These are phyloP conservation scores for Strigomonas oncopelti DNA, from an alignment of 208 protist species.

Conservation along the genomic window DNA sequence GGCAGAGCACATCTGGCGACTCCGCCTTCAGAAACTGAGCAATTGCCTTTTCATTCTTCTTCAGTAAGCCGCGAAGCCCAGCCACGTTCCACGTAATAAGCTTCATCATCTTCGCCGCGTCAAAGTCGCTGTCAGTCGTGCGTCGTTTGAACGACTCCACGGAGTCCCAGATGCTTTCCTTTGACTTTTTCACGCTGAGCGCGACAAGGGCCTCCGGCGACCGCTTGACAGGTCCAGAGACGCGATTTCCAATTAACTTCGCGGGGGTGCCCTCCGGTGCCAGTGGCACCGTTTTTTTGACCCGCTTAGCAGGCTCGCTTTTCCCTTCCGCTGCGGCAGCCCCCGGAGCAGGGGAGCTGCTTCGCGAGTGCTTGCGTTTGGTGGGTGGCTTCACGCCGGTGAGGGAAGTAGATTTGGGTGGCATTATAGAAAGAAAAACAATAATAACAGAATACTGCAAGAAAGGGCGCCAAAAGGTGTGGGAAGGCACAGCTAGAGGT, in stretches of 20 bases:
- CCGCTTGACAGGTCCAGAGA: conserved; percentile 23
- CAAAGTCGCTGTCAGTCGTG: conserved; percentile 51
- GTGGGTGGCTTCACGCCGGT: neutral
- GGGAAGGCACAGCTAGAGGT: neutral
- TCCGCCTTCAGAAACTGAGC: conserved; percentile 50
- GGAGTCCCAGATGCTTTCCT: conserved; percentile 53
- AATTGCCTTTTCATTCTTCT: conserved; percentile 60
- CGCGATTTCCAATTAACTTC: conserved; percentile 29
- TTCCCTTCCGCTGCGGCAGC: neutral
- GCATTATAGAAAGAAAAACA: neutral
- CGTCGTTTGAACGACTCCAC: conserved; percentile 61
- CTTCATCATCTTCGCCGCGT: conserved; percentile 66
- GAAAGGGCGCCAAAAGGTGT: neutral
- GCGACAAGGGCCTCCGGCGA: conserved; percentile 24
- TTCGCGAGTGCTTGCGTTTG: neutral
- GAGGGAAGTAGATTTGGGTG: neutral
- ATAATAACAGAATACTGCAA: too few relatives aligned
- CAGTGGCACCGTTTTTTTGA: neutral
- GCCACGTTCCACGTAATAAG: conserved; percentile 92
- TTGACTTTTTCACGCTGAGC: conserved; percentile 44
- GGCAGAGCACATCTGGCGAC: conserved; percentile 78
- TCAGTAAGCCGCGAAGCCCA: conserved; percentile 81
- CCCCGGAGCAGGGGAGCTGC: neutral
- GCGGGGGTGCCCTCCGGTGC: neutral
- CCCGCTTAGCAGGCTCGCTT: neutral